Evolutionary conservation across 139 green algal genomes (phyloP), one percentile per base, ranked within the genome.

Genomic region (Edaphochlamys debaryana): DNA sequence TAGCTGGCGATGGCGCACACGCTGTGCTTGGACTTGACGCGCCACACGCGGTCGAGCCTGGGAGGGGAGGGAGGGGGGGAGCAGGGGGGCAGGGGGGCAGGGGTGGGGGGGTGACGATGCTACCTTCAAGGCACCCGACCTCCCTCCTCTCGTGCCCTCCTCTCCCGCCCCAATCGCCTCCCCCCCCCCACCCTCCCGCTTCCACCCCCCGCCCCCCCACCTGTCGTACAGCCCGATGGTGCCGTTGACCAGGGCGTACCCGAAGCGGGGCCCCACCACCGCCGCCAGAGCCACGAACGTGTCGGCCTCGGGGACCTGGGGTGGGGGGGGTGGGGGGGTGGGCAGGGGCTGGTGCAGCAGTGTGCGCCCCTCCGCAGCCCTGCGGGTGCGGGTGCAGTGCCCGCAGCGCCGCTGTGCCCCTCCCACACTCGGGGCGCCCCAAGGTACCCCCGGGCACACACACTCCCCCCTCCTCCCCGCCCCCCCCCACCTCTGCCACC

Each of bases 1-100:
- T 92, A 94, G 17, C 74, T 54, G 30, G 74, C 67, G 1, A 97
- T 75, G 27, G 79, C 80, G 37, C 71, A 88, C 56, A 93, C 86
- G 69, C 69, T 90, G 85, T 94, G 92, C 48, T 93, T 93, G 86
- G 85, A 92, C 85, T 96, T 96, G n/a, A 97, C 92, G 32, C 94
- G 90, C 94, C 94, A 97, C 40, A 90, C 69, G 19, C 94, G 87
- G 34, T 91, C 87, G 50, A 91, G 58, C 71, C 58, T 82, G 62
- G 91, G 72, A 85, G 93, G 94, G 25, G 91, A 79, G 19, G 88
- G 91, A 30, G 93, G 85, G 8, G 90, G 94, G 62, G 90, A 86
- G 69, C 92, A 91, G 62, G 88, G 88, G 54, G 95, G 89, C 30
- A 86, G 91, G 66, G 58, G 15, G 58, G 54, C 19, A 9, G 54